Evolutionary conservation across 352 stramenopile species (phyloP).

Genomic region (Pythium aquatile): DNA sequence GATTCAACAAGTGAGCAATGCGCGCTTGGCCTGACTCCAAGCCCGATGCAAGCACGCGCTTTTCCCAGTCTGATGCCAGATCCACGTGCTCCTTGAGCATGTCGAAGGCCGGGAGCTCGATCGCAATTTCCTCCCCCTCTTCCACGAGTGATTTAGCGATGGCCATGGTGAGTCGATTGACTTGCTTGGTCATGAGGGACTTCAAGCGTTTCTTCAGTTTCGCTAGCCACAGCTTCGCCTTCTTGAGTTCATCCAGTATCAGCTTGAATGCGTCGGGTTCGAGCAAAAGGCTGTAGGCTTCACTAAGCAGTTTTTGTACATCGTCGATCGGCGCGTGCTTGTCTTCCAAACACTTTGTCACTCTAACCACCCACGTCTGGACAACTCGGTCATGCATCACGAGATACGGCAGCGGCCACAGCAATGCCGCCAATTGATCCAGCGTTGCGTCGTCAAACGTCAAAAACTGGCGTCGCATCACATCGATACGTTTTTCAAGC

Average conservation of each 20-base stretch:
- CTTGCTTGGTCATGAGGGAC: constrained; percentile 63
- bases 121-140: constrained; percentile 76
- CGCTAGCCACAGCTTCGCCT: constrained; percentile 73
- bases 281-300: constrained; percentile 56
- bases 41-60: constrained; percentile 64
- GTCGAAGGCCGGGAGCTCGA: constrained; percentile 73
- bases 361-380: constrained; percentile 56
- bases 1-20: constrained; percentile 58
- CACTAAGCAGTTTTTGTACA: constrained; percentile 54
- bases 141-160: constrained; percentile 69
- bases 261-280: constrained; percentile 77
- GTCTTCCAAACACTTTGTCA: constrained; percentile 54
- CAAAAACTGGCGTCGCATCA: constrained; percentile 22
- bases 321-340: constrained; percentile 59
- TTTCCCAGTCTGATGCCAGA: constrained; percentile 78
- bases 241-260: constrained; percentile 81
- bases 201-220: constrained; percentile 86
- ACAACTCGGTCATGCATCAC: constrained; percentile 63
- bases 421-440: constrained; percentile 44
- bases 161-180: constrained; percentile 59
- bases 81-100: constrained; percentile 81
- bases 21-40: constrained; percentile 78
- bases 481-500: constrained; percentile 35
- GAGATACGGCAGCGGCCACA: constrained; percentile 78
- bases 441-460: constrained; percentile 32